These are phyloP conservation scores for Citrus sp. DNA, from an alignment of 345 rosid species.

Conservation along the genomic window DNA sequence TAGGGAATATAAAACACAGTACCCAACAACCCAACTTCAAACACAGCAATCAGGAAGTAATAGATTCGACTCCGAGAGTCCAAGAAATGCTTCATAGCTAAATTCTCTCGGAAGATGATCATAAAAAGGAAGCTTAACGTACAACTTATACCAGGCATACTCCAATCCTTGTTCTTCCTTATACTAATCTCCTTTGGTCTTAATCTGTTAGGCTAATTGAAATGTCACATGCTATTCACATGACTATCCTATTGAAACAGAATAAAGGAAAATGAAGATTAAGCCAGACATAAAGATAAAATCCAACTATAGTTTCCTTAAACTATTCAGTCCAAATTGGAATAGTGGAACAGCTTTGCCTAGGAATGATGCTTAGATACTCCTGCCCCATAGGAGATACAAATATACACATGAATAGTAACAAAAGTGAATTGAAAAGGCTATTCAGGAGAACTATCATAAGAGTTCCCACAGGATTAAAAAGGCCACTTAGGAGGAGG, in stretches of 20 bases:
- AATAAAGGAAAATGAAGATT: neutral
- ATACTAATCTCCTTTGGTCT: neutral
- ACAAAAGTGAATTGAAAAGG: conserved; percentile 1
- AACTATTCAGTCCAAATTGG: neutral
- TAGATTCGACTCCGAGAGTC: neutral
- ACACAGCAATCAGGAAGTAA: neutral
- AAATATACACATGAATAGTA: neutral
- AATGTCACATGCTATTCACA: neutral
- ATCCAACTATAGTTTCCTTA: neutral
- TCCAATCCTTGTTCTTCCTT: neutral
- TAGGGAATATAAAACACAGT: neutral
- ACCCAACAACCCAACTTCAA: neutral
- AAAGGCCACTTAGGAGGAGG: conserved; percentile 1
- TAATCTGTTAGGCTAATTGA: neutral
- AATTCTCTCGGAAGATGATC: neutral
- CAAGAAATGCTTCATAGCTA: neutral
- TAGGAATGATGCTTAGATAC: neutral
- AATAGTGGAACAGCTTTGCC: neutral
- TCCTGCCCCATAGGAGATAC: neutral
- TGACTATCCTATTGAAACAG: neutral
- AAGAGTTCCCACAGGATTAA: neutral
- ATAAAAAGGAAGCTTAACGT: neutral
- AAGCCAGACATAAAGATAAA: neutral
- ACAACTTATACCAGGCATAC: neutral
- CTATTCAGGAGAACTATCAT: neutral